Conservation (phyloP, 257 asterid genomes). For the Solanum raphanifolium region DNA sequence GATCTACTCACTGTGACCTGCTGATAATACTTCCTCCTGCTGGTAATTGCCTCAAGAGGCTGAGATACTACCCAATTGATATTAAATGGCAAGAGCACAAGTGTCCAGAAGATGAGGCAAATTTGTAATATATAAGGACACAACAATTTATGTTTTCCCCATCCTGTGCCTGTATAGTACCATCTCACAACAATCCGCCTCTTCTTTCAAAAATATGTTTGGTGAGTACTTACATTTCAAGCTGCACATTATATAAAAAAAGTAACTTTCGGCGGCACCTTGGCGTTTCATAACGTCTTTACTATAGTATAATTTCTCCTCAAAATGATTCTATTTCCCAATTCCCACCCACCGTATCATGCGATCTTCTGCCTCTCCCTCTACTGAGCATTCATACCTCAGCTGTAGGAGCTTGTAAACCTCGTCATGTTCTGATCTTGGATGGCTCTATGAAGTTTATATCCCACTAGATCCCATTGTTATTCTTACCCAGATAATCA, state of each 20-base stretch:
- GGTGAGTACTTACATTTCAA: background rate
- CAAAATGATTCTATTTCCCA: background rate
- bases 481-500: background rate
- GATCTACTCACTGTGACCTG: background rate
- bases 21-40: background rate
- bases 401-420: background rate
- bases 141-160: background rate
- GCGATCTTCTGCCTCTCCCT: background rate
- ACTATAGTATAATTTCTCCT: background rate
- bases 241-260: background rate
- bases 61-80: background rate
- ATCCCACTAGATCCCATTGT: background rate
- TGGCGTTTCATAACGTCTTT: background rate
- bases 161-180: background rate
- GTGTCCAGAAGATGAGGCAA: background rate
- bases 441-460: background rate
- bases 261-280: background rate
- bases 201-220: background rate
- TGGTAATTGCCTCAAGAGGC: background rate
- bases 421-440: background rate
- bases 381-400: background rate
- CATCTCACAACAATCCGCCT: background rate
- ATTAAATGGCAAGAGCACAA: background rate
- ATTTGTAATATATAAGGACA: background rate
- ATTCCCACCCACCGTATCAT: background rate